Evolutionary conservation across 306 rosid genomes (phyloP).

Genomic region (Malus asiatica): DNA sequence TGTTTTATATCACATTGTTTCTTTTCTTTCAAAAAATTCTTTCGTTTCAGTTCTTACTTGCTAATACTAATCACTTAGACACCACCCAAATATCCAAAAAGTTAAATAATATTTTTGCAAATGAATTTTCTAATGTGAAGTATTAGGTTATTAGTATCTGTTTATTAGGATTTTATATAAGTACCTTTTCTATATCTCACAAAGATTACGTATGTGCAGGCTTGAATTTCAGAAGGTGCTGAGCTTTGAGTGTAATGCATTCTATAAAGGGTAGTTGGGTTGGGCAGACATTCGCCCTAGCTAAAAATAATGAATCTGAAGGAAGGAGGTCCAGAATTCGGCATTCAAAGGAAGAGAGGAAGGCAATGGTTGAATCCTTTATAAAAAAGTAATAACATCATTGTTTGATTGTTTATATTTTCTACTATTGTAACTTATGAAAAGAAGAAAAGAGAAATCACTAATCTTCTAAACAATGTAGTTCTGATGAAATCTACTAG

Average conservation of each 20-base stretch:
- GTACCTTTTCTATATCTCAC: background rate
- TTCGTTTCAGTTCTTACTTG: background rate
- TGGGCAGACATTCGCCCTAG: constrained; percentile 83
- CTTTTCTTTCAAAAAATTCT: background rate
- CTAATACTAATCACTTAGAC: background rate
- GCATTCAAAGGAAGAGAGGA: constrained; percentile 83
- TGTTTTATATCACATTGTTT: background rate
- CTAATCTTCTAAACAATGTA: background rate
- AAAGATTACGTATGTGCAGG: constrained; percentile 13
- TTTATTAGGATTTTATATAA: background rate
- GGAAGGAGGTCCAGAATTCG: constrained; percentile 76
- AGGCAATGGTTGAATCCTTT: constrained; percentile 82
- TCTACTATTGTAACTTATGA: background rate
- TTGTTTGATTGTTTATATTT: constrained; percentile 5
- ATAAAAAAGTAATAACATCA: constrained; percentile 54
- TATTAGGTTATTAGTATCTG: background rate
- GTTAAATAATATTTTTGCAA: background rate
- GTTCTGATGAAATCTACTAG: background rate
- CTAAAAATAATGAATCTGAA: constrained; percentile 70
- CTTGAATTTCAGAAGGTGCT: constrained; percentile 10
- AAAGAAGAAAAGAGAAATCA: background rate
- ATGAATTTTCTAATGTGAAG: background rate
- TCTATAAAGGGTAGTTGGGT: constrained; percentile 66
- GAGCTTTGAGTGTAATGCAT: constrained; percentile 46
- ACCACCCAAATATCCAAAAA: background rate